Evolutionary conservation across 1,139 yeast species (phyloP).

Genomic region (Suhomyces ambrosiae): DNA sequence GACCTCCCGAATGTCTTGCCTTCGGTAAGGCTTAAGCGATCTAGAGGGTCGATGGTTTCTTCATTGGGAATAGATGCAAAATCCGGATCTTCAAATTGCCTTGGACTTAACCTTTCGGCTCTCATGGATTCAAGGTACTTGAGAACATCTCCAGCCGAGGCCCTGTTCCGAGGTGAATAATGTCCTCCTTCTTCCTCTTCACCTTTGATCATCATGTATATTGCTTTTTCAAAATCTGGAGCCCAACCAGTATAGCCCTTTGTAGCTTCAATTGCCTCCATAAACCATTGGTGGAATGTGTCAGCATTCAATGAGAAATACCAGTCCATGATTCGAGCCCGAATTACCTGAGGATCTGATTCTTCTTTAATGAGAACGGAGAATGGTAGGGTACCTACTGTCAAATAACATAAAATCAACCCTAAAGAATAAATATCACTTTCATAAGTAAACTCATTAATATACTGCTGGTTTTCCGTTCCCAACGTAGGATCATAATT

Average conservation of each 20-base stretch:
- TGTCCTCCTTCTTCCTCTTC: constrained; percentile 12
- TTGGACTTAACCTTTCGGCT: neutral
- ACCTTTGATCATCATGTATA: constrained; percentile 39
- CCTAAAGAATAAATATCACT: constrained; percentile 86
- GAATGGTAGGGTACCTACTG: constrained; percentile 72
- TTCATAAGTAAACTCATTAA: constrained; percentile 59
- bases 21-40: neutral
- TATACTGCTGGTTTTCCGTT: constrained; percentile 26
- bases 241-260: neutral
- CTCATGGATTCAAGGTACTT: constrained; percentile 25
- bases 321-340: constrained; percentile 35
- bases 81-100: no score
- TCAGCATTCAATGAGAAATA: constrained; percentile 24
- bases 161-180: constrained; percentile 12
- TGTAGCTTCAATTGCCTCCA: neutral
- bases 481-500: constrained; percentile 24
- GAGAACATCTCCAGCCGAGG: constrained; percentile 23
- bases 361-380: constrained; percentile 31
- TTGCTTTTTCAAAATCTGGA: constrained; percentile 24
- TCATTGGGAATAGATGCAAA: neutral
- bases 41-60: neutral
- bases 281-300: constrained; percentile 33
- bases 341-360: constrained; percentile 34
- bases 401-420: constrained; percentile 71
- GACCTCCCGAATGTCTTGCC: neutral